These are phyloP conservation scores for Colletotrichum lini DNA, from an alignment of 2,329 filamentous ascomycete species.

Conservation along the genomic window DNA sequence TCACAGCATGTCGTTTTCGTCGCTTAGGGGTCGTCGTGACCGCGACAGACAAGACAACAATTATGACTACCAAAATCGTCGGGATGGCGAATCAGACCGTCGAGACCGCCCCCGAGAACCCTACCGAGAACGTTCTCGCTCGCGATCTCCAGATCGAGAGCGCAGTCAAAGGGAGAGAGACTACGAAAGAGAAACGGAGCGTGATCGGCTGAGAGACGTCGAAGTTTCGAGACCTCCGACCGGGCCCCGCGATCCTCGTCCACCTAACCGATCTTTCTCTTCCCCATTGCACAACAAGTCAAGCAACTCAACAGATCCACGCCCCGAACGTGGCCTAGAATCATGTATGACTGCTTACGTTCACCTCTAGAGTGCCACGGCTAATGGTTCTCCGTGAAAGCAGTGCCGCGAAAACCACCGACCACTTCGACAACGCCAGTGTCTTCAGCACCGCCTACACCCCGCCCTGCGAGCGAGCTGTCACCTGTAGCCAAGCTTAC, in stretches of 20 bases:
- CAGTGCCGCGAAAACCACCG: slow-evolving; percentile 10
- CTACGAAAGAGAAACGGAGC: slow-evolving; percentile 34
- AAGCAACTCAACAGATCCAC: not conserved
- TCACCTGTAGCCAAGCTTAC: slow-evolving; percentile 12
- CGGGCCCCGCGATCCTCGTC: slow-evolving; percentile 10
- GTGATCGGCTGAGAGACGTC: slow-evolving; percentile 22
- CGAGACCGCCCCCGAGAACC: slow-evolving; percentile 8
- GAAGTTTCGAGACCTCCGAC: not conserved
- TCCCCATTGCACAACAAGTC: slow-evolving; percentile 23
- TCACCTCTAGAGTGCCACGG: not conserved
- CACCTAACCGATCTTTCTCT: slow-evolving; percentile 3
- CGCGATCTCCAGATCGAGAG: slow-evolving; percentile 13
- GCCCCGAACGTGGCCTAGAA: not conserved
- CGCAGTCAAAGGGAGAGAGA: not conserved
- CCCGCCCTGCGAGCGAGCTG: not conserved
- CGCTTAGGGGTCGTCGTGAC: slow-evolving; percentile 35
- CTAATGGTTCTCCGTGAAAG: slow-evolving; percentile 2
- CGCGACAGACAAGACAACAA: slow-evolving; percentile 32
- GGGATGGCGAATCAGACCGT: slow-evolving; percentile 36
- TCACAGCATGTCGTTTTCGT: slow-evolving; percentile 14
- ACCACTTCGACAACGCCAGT: slow-evolving; percentile 9
- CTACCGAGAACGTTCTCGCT: slow-evolving; percentile 6
- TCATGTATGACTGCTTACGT: not conserved
- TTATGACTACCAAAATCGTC: slow-evolving; percentile 24
- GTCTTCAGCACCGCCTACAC: slow-evolving; percentile 11